Percentiles rank a stretch among this genome's conserved stretches.
Evolutionary conservation across 2,329 filamentous ascomycete genomes (phyloP).

Genomic region (Fusarium torulosum): DNA sequence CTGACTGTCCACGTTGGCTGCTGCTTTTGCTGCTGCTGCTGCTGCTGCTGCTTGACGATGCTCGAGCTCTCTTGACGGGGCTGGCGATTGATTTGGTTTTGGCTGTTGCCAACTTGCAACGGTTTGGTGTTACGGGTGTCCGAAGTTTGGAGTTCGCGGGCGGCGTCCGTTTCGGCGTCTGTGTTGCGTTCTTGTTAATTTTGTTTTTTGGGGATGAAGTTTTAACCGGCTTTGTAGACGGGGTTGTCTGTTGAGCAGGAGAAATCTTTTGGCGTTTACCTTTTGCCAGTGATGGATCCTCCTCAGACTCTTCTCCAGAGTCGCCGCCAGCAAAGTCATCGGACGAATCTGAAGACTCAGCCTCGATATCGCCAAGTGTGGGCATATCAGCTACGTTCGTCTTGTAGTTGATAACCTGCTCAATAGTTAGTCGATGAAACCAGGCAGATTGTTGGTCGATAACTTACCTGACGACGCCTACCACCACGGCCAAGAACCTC

Average conservation of each 20-base stretch:
- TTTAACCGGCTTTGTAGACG: constrained; percentile 46
- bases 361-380: constrained; percentile 46
- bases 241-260: constrained; percentile 41
- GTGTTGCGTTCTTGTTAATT: constrained; percentile 52
- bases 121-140: constrained; percentile 36
- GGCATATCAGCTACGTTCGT: constrained; percentile 40
- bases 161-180: constrained; percentile 50
- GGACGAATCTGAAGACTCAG: constrained; percentile 51
- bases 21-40: constrained; percentile 4
- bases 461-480: constrained; percentile 68
- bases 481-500: constrained; percentile 89
- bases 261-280: constrained; percentile 53
- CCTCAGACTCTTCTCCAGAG: constrained; percentile 50
- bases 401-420: constrained; percentile 54
- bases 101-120: constrained; percentile 27
- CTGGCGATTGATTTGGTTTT: constrained; percentile 51
- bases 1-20: constrained; percentile 29
- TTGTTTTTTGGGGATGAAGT: constrained; percentile 43
- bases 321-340: constrained; percentile 53
- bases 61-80: constrained; percentile 28
- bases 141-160: constrained; percentile 27
- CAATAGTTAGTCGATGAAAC: constrained; percentile 32
- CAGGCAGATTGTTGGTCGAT: neutral
- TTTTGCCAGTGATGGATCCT: constrained; percentile 46
- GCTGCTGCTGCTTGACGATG: constrained; percentile 18